Evolutionary conservation across 2,329 filamentous ascomycete species (phyloP).

Genomic region (Cytospora leucostoma): DNA sequence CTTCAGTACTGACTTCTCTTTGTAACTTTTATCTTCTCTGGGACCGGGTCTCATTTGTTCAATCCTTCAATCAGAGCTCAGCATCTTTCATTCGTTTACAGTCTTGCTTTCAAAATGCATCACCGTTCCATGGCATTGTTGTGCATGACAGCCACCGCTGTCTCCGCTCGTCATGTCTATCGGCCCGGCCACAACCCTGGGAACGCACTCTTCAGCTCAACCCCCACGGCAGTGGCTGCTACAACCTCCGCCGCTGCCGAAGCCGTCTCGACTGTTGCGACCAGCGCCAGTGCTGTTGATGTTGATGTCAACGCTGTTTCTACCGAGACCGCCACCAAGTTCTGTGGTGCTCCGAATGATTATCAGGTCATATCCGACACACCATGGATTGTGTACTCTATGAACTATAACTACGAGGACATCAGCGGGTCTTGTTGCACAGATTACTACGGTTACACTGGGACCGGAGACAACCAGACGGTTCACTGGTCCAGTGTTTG

Average conservation of each 20-base stretch:
- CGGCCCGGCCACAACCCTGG: too few relatives aligned
- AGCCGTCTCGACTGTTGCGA: background rate
- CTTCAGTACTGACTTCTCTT: background rate
- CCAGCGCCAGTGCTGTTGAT: background rate
- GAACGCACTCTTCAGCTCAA: background rate
- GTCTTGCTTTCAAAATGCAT: constrained; percentile 11
- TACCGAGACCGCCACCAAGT: constrained; percentile 20
- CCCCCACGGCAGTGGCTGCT: background rate
- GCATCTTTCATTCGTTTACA: background rate
- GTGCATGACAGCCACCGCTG: constrained; percentile 11
- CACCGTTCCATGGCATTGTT: constrained; percentile 11
- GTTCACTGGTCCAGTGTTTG: constrained; percentile 43
- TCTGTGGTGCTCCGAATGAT: constrained; percentile 32
- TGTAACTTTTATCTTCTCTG: background rate
- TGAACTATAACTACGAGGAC: constrained; percentile 45
- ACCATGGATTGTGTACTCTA: constrained; percentile 48
- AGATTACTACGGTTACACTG: constrained; percentile 39
- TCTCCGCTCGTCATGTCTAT: background rate
- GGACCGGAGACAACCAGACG: constrained; percentile 35
- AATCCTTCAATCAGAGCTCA: background rate
- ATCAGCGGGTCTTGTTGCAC: constrained; percentile 45
- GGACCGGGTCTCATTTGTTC: background rate
- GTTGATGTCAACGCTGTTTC: constrained; percentile 6
- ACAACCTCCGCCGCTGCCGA: background rate
- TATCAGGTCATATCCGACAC: constrained; percentile 40